Evolutionary conservation across 345 rosid genomes (phyloP).

Genomic region (Psidium guajava): DNA sequence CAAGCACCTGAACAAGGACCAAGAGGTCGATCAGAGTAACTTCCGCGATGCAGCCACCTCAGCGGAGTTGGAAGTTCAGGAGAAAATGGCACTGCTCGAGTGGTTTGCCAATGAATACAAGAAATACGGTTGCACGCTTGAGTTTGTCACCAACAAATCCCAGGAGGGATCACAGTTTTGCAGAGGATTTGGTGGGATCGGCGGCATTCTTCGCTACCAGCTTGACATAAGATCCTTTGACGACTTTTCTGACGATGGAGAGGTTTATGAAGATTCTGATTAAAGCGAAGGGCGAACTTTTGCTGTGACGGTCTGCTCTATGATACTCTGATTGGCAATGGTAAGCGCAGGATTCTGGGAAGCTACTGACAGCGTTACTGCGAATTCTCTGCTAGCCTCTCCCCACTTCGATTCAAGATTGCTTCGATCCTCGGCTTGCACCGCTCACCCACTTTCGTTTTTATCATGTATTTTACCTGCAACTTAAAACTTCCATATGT

Average conservation of each 20-base stretch:
- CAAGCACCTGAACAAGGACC: slow-evolving; percentile 70
- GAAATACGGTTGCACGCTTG: slow-evolving; percentile 70
- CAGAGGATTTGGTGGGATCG: slow-evolving; percentile 90
- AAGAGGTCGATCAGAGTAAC: slow-evolving; percentile 60
- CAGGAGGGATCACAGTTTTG: slow-evolving; percentile 96
- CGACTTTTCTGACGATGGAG: slow-evolving; percentile 67
- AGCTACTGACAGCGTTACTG: not conserved
- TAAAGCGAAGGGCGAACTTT: slow-evolving; percentile 3
- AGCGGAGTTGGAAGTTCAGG: slow-evolving; percentile 67
- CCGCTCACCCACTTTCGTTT: not conserved
- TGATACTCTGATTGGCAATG: not conserved
- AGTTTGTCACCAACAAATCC: slow-evolving; percentile 85
- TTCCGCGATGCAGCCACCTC: slow-evolving; percentile 52
- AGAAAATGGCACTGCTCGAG: slow-evolving; percentile 67
- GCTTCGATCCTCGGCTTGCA: not conserved
- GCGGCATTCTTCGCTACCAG: slow-evolving; percentile 89
- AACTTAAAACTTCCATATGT: not conserved
- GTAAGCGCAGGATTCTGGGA: not conserved
- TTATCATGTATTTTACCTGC: not conserved
- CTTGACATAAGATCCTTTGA: slow-evolving; percentile 80
- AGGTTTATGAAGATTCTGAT: slow-evolving; percentile 68
- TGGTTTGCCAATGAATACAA: slow-evolving; percentile 93
- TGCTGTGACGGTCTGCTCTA: not conserved
- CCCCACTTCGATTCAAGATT: not conserved
- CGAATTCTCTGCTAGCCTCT: not conserved